Conservation (phyloP, 805 yeast species). For the Pachysolen tannophilus region DNA sequence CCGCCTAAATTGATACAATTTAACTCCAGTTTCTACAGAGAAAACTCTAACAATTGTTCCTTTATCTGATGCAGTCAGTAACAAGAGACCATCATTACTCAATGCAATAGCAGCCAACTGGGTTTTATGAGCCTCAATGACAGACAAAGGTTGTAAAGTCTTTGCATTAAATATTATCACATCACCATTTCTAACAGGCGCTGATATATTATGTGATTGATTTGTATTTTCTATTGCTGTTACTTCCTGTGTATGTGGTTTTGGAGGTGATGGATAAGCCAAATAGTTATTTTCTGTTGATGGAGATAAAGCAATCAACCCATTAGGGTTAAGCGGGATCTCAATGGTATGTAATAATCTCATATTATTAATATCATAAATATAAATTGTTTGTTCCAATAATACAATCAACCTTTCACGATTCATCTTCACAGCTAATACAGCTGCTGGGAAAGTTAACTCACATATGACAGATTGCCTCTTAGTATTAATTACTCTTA, state of each 20-base stretch:
- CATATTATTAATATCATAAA: conserved; percentile 89
- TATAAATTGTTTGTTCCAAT: conserved; percentile 73
- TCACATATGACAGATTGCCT: conserved; percentile 70
- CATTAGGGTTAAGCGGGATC: conserved; percentile 48
- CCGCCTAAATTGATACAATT: conserved; percentile 71
- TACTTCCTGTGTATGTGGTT: conserved; percentile 18
- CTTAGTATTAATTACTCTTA: conserved; percentile 79
- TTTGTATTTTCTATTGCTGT: background rate
- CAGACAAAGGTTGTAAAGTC: conserved; percentile 72
- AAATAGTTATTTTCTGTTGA: conserved; percentile 42
- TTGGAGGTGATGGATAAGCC: conserved; percentile 76
- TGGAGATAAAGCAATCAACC: conserved; percentile 57
- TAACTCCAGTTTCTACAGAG: conserved; percentile 62
- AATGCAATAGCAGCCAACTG: conserved; percentile 65
- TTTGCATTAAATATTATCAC: conserved; percentile 77
- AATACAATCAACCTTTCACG: conserved; percentile 79
- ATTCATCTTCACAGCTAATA: conserved; percentile 71
- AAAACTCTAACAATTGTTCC: conserved; percentile 89
- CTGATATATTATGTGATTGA: conserved; percentile 6
- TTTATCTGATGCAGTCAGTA: conserved; percentile 88
- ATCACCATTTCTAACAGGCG: conserved; percentile 45
- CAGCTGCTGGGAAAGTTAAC: conserved; percentile 75
- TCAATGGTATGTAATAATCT: conserved; percentile 71
- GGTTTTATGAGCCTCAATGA: conserved; percentile 84
- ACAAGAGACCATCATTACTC: conserved; percentile 67